Conservation (phyloP, 371 early-diverging fungal genomes). For the Umbelopsis sp. region DNA sequence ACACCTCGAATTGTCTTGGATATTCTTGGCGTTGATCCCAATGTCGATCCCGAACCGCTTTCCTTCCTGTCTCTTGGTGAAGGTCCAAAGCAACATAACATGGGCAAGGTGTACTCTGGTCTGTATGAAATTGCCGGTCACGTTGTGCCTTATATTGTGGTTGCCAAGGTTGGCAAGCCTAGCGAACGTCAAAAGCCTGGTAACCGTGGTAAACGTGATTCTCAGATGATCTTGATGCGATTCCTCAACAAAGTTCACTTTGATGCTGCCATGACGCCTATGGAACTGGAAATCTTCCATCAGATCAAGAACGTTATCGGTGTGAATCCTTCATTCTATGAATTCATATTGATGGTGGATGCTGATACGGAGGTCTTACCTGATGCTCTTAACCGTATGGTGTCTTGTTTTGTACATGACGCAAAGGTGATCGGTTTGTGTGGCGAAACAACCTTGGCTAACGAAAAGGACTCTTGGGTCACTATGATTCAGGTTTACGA, state of each 20-base stretch:
- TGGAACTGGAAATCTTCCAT: slow-evolving; percentile 90
- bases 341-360: slow-evolving; percentile 67
- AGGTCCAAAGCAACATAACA: slow-evolving; percentile 83
- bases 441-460: slow-evolving; percentile 84
- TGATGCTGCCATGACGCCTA: slow-evolving; percentile 76
- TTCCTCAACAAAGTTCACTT: slow-evolving; percentile 81
- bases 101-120: slow-evolving; percentile 92
- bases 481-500: slow-evolving; percentile 93
- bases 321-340: slow-evolving; percentile 78
- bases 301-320: slow-evolving; percentile 90
- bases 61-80: slow-evolving; percentile 89
- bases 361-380: slow-evolving; percentile 71
- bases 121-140: slow-evolving; percentile 82
- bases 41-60: slow-evolving; percentile 81
- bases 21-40: slow-evolving; percentile 81
- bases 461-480: slow-evolving; percentile 90
- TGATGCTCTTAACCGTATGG: slow-evolving; percentile 69
- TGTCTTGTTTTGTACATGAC: slow-evolving; percentile 82
- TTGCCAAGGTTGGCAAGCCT: slow-evolving; percentile 82
- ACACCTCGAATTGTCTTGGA: slow-evolving; percentile 90
- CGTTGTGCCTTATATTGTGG: slow-evolving; percentile 81
- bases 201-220: slow-evolving; percentile 88
- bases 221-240: slow-evolving; percentile 82
- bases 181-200: slow-evolving; percentile 75
- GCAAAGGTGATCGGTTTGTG: slow-evolving; percentile 83